phyloP scores from a whole-genome alignment of 1,139 yeast genomes.

The Ogataea hybrid region DNA sequence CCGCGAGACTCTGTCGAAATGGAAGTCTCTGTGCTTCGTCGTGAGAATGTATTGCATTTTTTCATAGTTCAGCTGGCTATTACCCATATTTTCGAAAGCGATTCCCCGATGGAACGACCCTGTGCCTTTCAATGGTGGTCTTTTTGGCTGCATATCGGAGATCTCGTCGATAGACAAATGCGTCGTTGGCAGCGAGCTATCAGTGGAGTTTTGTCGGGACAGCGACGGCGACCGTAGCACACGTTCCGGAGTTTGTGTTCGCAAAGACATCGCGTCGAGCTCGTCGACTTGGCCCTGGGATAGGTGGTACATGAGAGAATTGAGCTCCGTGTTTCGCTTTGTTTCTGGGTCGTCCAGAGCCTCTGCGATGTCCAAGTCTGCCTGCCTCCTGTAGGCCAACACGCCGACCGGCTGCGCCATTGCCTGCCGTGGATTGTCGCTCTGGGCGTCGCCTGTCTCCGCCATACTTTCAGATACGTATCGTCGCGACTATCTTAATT shows the following conservation, averaged over 20 bases:
- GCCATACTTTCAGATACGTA: background rate
- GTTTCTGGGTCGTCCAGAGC: conserved; percentile 26
- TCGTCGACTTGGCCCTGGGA: conserved; percentile 19
- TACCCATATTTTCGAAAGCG: conserved; percentile 29
- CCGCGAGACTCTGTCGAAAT: conserved; percentile 54
- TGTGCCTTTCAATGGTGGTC: conserved; percentile 10
- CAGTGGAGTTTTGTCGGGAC: conserved; percentile 8
- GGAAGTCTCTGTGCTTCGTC: conserved; percentile 54
- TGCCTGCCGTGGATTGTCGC: background rate
- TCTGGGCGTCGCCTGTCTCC: background rate
- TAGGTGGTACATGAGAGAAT: conserved; percentile 28
- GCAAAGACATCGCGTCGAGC: conserved; percentile 7
- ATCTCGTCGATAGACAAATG: background rate
- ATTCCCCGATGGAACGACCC: conserved; percentile 22
- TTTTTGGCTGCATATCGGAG: conserved; percentile 1
- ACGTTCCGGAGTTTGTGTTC: conserved; percentile 11
- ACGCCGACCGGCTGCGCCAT: background rate
- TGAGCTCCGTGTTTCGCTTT: conserved; percentile 28
- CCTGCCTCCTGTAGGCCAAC: background rate
- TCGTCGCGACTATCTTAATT: conserved; percentile 4
- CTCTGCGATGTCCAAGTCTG: conserved; percentile 2
- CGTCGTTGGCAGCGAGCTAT: conserved; percentile 1
- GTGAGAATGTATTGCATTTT: conserved; percentile 31
- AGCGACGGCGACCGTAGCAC: conserved; percentile 13
- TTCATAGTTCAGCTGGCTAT: conserved; percentile 18